Base-by-base conservation (phyloP, 768 basidiomycete species). In the Myochromella boudieri region DNA sequence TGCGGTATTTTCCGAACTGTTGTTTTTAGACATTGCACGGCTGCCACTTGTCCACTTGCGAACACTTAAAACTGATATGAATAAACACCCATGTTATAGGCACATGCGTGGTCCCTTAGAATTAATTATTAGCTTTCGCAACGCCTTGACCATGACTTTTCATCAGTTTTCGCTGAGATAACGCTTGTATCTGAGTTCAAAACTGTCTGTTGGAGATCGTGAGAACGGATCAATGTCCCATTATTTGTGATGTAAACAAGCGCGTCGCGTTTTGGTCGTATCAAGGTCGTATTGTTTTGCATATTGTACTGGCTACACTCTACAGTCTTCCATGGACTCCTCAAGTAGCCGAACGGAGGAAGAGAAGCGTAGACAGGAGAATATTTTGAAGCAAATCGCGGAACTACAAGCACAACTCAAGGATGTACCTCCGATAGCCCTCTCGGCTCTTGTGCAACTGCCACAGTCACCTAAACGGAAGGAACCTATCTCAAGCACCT, bases 311-410 rank as follows among this genome's bases (percentile, higher is more conserved):
- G n/a, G n/a, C 15, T 21, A 21, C 42, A 39, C 39, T 17, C 14
- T 42, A 25, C 26, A 17, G n/a, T 12, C 33, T 26, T 4, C 12
- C 25, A 86, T 87, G 85, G 73, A 84, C 36, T 84, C 85, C 0
- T 70, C 75, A 15, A 68, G 74, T 1, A 68, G 65, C 49, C 71
- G 76, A 52, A 52, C 49, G 2, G 54, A 68, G 31, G 63, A 67
- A 8, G 72, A 75, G 21, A 60, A 60, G 34, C 64, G 58, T 22
- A 71, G 59, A 42, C 79, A 83, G 45, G 71, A 68, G 32, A 74
- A 78, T 28, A 62, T 89, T 10, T 67, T 71, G 32, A 66, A 62
- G 12, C 72, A 87, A 51, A 88, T 89, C 38, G 73, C 75, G 0
- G 52, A 53, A 0, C 64, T 89, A 20, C 75, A 87, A 49, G 69